These are phyloP conservation scores for Colletotrichum sublineola DNA, from an alignment of 2,329 filamentous ascomycete species.

Conservation along the genomic window DNA sequence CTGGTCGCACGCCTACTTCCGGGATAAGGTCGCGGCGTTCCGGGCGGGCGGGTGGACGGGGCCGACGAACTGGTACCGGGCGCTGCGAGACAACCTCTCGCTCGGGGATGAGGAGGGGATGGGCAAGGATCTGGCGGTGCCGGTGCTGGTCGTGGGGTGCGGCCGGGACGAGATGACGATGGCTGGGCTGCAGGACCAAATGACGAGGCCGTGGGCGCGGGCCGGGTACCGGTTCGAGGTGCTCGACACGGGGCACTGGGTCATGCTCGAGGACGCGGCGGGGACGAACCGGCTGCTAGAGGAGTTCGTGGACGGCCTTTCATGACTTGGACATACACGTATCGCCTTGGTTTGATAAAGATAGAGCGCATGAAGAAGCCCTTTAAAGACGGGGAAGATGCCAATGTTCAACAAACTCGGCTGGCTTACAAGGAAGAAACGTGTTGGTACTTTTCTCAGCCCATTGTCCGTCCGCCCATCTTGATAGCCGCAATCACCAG, in stretches of 20 bases:
- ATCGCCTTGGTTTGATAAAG: neutral
- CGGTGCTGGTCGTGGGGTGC: constrained; percentile 26
- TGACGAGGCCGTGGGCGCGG: constrained; percentile 35
- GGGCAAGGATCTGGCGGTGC: constrained; percentile 11
- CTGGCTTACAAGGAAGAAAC: neutral
- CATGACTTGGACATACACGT: neutral
- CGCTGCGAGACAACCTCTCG: constrained; percentile 26
- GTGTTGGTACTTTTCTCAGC: neutral
- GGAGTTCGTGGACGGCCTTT: constrained; percentile 11
- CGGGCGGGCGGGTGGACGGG: constrained; percentile 21
- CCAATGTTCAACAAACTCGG: neutral
- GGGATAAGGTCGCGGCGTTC: constrained; percentile 10
- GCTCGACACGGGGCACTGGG: constrained; percentile 36
- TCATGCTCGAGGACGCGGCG: constrained; percentile 26
- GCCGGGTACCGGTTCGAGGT: constrained; percentile 28
- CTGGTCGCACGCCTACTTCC: neutral
- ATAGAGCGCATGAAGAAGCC: neutral
- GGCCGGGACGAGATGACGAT: constrained; percentile 35
- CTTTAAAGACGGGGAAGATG: neutral
- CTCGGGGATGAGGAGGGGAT: constrained; percentile 25
- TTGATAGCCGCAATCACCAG: neutral
- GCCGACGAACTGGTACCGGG: constrained; percentile 36
- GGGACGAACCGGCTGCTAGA: constrained; percentile 7
- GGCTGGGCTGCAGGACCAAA: constrained; percentile 19
- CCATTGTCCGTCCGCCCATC: neutral